Conservation (phyloP, 2,329 filamentous ascomycete genomes). For the Colletotrichum limetticola region DNA sequence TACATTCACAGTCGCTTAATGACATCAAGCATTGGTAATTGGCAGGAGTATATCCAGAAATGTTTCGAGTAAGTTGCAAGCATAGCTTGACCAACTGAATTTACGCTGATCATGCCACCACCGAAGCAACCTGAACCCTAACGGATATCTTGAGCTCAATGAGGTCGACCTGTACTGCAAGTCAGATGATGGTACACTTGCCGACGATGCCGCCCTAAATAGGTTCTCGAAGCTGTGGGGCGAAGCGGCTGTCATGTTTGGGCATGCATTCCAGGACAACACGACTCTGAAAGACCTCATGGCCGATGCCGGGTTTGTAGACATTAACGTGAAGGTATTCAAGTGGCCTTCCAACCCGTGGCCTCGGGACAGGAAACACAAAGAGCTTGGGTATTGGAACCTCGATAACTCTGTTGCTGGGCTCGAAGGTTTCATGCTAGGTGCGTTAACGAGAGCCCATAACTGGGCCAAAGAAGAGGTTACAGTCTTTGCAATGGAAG, state of each 20-base stretch:
- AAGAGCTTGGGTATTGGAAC: slow-evolving; percentile 55
- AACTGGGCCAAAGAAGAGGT: neutral
- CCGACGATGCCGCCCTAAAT: slow-evolving; percentile 40
- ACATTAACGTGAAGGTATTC: slow-evolving; percentile 58
- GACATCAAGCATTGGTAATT: slow-evolving; percentile 45
- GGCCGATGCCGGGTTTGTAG: slow-evolving; percentile 62
- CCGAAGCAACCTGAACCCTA: slow-evolving; percentile 46
- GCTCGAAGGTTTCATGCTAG: neutral
- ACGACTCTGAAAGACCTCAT: slow-evolving; percentile 49
- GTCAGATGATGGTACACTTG: slow-evolving; percentile 53
- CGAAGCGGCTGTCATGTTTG: slow-evolving; percentile 42
- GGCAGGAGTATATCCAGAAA: slow-evolving; percentile 47
- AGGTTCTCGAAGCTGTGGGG: slow-evolving; percentile 37
- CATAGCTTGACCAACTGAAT: too few species aligned
- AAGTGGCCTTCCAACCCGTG: slow-evolving; percentile 63
- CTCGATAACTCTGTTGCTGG: neutral
- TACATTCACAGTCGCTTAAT: slow-evolving; percentile 52
- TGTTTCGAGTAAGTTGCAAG: slow-evolving; percentile 40
- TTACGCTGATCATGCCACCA: neutral
- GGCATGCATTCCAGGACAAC: slow-evolving; percentile 41
- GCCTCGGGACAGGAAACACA: slow-evolving; percentile 61
- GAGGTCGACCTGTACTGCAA: slow-evolving; percentile 50
- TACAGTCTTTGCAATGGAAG: slow-evolving; percentile 30
- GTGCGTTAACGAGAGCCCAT: neutral
- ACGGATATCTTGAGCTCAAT: slow-evolving; percentile 55